Base-by-base conservation (phyloP, 2,329 filamentous ascomycete species). In the Teratosphaeria epicoccoides region DNA sequence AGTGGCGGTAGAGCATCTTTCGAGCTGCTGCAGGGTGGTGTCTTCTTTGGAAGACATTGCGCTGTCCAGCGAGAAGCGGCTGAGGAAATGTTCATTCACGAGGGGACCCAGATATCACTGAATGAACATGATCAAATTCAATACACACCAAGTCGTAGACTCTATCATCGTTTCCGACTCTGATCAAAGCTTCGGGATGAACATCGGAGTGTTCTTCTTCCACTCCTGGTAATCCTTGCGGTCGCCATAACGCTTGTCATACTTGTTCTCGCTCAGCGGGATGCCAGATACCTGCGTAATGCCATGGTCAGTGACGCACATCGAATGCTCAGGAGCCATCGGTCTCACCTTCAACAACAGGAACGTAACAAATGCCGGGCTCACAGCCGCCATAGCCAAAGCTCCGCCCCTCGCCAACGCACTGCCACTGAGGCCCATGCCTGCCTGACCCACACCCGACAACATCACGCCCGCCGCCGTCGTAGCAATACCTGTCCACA, bases 401-500 rank as follows among this genome's bases (percentile, higher is more conserved):
- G 74, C 76, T n/a, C 73, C 57, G 23, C 70, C 52, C 58, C 71
- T 72, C 0, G 71, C 74, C 14, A 65, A 63, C 14, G 69, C 33
- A 12, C 67, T 66, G 4, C 75, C 73, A 7, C 73, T 70, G 33
- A 84, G 61, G 0, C 81, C 81, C 61, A 86, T 74, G 0, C 77
- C 80, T 1, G 71, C 61, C 63, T 81, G 79, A 1, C 78, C 78
- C 0, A 78, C 74, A n/a, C 67, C 69, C 12, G 72, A 71, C 1
- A 77, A 66, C 47, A 87, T 68, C 1, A 80, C 70, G 1, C 82
- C 81, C 0, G 76, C 79, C 0, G 80, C 75, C 0, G 73, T 68
- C 4, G 79, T 77, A 0, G 83, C 81, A 52, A 87, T 77, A 1
- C 84, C 83, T 0, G 78, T 81, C 84, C 83, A 87, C 26, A 87